Evolutionary conservation across 495 filamentous ascomycete genomes (phyloP).

Genomic region (Lepidopterella palustris): DNA sequence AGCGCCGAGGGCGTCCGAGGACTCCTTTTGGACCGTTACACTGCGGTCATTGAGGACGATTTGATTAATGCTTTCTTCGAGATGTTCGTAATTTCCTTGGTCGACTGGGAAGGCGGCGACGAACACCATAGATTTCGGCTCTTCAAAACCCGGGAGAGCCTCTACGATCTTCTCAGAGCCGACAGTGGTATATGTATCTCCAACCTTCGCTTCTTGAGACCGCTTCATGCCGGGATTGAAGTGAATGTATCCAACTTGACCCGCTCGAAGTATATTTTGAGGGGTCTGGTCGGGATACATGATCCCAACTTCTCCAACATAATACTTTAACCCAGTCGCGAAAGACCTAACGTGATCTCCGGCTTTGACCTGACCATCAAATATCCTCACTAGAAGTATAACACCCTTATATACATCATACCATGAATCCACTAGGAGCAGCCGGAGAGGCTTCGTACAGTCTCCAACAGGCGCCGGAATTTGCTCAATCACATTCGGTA

Average conservation of each 20-base stretch:
- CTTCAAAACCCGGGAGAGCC: conserved; percentile 86
- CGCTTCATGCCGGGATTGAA: conserved; percentile 98
- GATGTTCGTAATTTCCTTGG: conserved; percentile 73
- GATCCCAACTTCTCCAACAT: conserved; percentile 92
- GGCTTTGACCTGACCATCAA: conserved; percentile 75
- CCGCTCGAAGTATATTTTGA: conserved; percentile 72
- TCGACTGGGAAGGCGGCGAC: conserved; percentile 93
- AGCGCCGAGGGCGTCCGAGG: conserved; percentile 84
- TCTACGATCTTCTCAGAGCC: conserved; percentile 71
- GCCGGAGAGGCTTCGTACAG: conserved; percentile 59
- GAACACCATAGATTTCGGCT: conserved; percentile 98
- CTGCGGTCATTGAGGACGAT: conserved; percentile 90
- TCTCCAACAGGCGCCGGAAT: conserved; percentile 79
- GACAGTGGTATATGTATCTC: conserved; percentile 87
- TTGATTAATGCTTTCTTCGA: conserved; percentile 93
- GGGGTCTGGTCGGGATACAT: conserved; percentile 87
- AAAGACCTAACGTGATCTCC: conserved; percentile 81
- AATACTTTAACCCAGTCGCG: conserved; percentile 79
- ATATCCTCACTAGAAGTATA: conserved; percentile 82
- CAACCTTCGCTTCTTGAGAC: conserved; percentile 89
- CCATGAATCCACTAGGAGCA: conserved; percentile 95
- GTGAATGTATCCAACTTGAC: conserved; percentile 90
- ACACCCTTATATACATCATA: conserved; percentile 94
- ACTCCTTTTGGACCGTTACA: conserved; percentile 88
- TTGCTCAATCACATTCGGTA: conserved; percentile 78